Conservation (phyloP, 2,329 filamentous ascomycete species). For the Metarhizium guizhouense region DNA sequence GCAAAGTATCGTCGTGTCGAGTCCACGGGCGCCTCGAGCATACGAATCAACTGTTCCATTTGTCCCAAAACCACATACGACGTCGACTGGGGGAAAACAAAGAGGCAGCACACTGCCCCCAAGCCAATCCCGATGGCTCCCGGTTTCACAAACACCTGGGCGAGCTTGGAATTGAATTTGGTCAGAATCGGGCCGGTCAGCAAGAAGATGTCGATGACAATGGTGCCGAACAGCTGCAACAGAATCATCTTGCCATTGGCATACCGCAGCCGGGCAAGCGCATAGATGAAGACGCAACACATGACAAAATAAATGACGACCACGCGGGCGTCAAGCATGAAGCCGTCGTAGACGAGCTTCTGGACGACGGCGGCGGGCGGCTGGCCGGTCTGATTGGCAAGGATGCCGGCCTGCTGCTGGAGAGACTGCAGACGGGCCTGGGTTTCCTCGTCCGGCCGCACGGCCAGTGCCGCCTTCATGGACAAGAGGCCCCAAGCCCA, state of each 20-base stretch:
- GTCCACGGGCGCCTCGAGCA: slow-evolving; percentile 23
- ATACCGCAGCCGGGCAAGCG: slow-evolving; percentile 31
- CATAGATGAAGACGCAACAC: slow-evolving; percentile 34
- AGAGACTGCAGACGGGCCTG: slow-evolving; percentile 24
- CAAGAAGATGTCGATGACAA: slow-evolving; percentile 36
- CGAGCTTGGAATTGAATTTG: slow-evolving; percentile 29
- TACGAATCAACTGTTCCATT: slow-evolving; percentile 20
- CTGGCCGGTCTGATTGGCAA: slow-evolving; percentile 18
- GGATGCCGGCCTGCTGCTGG: slow-evolving; percentile 24
- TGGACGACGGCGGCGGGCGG: slow-evolving; percentile 19
- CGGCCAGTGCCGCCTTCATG: slow-evolving; percentile 38
- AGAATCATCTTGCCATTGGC: slow-evolving; percentile 35
- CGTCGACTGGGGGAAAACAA: slow-evolving; percentile 41
- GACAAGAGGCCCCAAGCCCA: slow-evolving; percentile 41
- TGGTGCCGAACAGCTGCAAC: slow-evolving; percentile 35
- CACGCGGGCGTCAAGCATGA: slow-evolving; percentile 37
- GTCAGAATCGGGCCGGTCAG: slow-evolving; percentile 32
- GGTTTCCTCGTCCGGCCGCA: slow-evolving; percentile 28
- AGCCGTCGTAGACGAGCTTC: slow-evolving; percentile 31
- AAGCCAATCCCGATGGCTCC: slow-evolving; percentile 35
- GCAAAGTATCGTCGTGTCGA: slow-evolving; percentile 17
- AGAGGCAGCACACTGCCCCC: slow-evolving; percentile 31
- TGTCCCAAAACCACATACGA: slow-evolving; percentile 31
- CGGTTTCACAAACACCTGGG: slow-evolving; percentile 32
- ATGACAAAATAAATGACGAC: slow-evolving; percentile 28